Percentiles rank a stretch among this genome's conserved stretches.
Conservation (phyloP, 1,284 basidiomycete genomes). For the Puccinia sorghi region DNA sequence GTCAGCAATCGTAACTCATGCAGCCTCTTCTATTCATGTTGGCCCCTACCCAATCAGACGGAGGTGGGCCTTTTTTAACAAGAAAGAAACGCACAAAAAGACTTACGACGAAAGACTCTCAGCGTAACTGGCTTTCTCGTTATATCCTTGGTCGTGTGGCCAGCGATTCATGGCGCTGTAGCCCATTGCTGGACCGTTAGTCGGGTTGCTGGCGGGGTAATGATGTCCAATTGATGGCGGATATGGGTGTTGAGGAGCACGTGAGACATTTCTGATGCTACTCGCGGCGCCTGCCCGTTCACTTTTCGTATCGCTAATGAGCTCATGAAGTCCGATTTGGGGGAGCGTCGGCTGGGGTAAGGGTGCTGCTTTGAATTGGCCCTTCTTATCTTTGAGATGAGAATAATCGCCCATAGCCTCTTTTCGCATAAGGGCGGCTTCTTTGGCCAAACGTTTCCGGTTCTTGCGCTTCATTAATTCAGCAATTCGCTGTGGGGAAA, state of each 20-base stretch:
- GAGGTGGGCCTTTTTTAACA: too few relatives aligned
- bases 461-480: slow-evolving; percentile 89
- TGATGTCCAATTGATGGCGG: slow-evolving; percentile 19
- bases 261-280: slow-evolving; percentile 7
- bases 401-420: slow-evolving; percentile 85
- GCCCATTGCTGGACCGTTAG: not conserved
- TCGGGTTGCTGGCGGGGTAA: slow-evolving; percentile 1
- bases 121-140: slow-evolving; percentile 38
- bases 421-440: slow-evolving; percentile 80
- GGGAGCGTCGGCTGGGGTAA: slow-evolving; percentile 93
- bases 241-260: slow-evolving; percentile 27
- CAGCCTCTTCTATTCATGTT: too few relatives aligned
- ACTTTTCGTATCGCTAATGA: slow-evolving; percentile 23
- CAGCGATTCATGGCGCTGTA: slow-evolving; percentile 25
- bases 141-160: slow-evolving; percentile 34
- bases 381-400: slow-evolving; percentile 90
- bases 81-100: not conserved
- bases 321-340: slow-evolving; percentile 79
- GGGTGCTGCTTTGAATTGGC: slow-evolving; percentile 73
- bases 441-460: slow-evolving; percentile 78
- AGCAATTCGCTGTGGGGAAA: slow-evolving; percentile 66
- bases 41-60: too few relatives aligned
- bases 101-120: slow-evolving; percentile 45
- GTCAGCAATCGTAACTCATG: slow-evolving; percentile 13
- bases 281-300: not conserved